These are phyloP conservation scores for Mycena rosella DNA, from an alignment of 768 basidiomycete genomes.

Conservation along the genomic window DNA sequence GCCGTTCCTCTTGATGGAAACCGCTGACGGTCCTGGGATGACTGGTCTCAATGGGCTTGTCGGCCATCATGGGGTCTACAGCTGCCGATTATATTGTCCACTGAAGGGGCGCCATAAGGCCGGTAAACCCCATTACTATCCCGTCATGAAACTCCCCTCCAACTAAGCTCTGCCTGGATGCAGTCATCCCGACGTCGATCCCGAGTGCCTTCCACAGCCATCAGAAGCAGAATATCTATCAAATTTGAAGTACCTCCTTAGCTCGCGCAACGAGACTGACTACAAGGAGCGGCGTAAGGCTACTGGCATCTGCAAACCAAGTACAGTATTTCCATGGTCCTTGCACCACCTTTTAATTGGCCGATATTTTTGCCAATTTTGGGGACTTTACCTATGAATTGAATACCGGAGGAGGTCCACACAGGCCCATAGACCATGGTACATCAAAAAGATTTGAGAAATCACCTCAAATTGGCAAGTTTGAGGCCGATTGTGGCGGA, in stretches of 20 bases:
- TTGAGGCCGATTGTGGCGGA: too few relatives aligned
- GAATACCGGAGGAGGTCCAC: too few relatives aligned
- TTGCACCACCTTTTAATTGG: too few relatives aligned
- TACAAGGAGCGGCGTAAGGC: conserved; percentile 42
- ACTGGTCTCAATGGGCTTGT: conserved; percentile 49
- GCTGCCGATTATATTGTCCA: conserved; percentile 19
- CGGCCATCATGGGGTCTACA: conserved; percentile 16
- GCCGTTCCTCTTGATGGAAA: conserved; percentile 29
- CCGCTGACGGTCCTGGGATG: conserved; percentile 44
- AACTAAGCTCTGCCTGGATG: conserved; percentile 40
- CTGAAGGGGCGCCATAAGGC: conserved; percentile 45
- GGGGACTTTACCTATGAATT: too few relatives aligned
- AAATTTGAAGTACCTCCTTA: conserved; percentile 35
- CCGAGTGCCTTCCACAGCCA: conserved; percentile 4
- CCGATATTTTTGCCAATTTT: too few relatives aligned
- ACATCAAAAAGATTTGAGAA: too few relatives aligned
- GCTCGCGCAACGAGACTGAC: conserved; percentile 39
- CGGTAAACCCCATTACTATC: conserved; percentile 47
- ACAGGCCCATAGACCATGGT: too few relatives aligned
- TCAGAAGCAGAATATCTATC: conserved; percentile 26
- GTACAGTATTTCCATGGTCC: too few relatives aligned
- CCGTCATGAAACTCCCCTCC: conserved; percentile 43
- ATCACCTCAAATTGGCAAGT: too few relatives aligned
- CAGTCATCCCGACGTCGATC: conserved; percentile 48
- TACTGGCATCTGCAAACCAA: conserved; percentile 48